Evolutionary conservation across 345 rosid genomes (phyloP).

Genomic region (Cardamine occulta): DNA sequence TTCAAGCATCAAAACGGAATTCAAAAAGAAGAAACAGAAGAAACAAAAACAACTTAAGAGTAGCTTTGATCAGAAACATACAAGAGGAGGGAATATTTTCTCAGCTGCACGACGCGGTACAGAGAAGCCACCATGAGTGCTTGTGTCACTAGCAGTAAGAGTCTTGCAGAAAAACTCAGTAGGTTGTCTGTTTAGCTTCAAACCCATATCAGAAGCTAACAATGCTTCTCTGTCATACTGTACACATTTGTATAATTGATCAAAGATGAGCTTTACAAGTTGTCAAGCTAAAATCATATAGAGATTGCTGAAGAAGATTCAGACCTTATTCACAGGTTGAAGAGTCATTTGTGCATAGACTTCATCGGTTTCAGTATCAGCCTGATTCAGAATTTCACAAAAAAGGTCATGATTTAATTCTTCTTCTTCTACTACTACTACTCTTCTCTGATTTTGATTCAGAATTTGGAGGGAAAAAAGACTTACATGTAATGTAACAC

Average conservation of each 20-base stretch:
- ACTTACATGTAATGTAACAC: conserved; percentile 79
- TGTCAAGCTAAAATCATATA: conserved; percentile 2
- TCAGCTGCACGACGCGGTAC: conserved; percentile 99
- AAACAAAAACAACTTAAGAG: background rate
- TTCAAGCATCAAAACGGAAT: background rate
- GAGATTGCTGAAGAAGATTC: conserved; percentile 33
- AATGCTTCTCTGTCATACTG: conserved; percentile 92
- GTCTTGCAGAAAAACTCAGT: conserved; percentile 97
- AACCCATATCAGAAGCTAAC: conserved; percentile 81
- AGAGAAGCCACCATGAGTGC: conserved; percentile 97
- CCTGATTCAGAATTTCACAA: conserved; percentile 57
- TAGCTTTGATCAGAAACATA: conserved; percentile 42
- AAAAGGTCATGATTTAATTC: conserved; percentile 24
- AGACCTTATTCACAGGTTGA: conserved; percentile 62
- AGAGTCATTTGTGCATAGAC: conserved; percentile 98
- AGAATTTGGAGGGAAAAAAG: conserved; percentile 12
- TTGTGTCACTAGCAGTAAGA: conserved; percentile 95
- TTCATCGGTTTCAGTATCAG: conserved; percentile 94
- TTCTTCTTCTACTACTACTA: background rate
- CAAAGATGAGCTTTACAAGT: background rate
- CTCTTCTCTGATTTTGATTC: background rate
- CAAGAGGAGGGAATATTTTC: conserved; percentile 93
- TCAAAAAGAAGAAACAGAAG: background rate
- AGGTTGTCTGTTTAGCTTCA: conserved; percentile 80
- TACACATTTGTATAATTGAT: conserved; percentile 10